Percentiles rank a stretch among this genome's conserved stretches.
These are phyloP conservation scores for Lenwebbia sp. DNA, from an alignment of 345 rosid species.

Conservation along the genomic window DNA sequence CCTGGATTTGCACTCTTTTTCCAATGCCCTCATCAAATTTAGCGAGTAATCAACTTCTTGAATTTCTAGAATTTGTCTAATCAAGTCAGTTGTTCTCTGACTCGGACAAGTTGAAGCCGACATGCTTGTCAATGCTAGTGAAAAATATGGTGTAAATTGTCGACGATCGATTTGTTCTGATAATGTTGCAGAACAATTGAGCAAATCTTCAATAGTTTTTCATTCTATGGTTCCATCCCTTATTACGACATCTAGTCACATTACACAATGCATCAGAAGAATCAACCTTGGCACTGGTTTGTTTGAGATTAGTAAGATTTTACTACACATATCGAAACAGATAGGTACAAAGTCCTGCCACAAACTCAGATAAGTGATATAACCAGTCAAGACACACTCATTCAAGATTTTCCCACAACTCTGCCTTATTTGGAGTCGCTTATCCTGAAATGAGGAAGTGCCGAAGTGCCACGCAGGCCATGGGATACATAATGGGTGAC, in stretches of 20 bases:
- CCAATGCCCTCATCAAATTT: no score
- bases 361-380: background rate
- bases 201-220: background rate
- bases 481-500: constrained; percentile 25
- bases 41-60: no score
- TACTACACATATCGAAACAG: background rate
- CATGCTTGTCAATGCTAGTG: no score
- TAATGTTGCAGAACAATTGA: no score
- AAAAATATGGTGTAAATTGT: background rate
- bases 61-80: no score
- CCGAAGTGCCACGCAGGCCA: constrained; percentile 27
- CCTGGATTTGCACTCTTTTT: no score
- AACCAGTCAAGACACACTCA: background rate
- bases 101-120: no score
- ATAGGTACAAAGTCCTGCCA: background rate
- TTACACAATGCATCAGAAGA: background rate
- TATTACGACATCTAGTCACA: background rate
- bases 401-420: background rate
- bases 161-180: no score
- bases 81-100: no score
- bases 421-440: background rate
- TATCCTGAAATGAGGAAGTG: constrained; percentile 19
- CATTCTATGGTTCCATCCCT: background rate
- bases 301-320: background rate
- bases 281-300: background rate